Conservation (phyloP, 2,329 filamentous ascomycete genomes). For the Cladobotryum mycophilum region DNA sequence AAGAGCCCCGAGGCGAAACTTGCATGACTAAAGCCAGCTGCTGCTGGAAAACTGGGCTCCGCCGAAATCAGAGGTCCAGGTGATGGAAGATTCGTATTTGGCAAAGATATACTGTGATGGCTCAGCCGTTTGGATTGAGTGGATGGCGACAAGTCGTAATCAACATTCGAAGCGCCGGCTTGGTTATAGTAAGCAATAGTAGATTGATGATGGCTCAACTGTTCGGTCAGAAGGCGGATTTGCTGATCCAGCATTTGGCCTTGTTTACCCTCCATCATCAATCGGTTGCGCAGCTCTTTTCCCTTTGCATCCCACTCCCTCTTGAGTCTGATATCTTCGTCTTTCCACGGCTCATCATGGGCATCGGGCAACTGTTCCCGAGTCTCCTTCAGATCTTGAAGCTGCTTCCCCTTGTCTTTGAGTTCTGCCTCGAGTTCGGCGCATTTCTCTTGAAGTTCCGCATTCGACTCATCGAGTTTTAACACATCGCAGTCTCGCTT, state of each 20-base stretch:
- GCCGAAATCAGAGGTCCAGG: constrained; percentile 33
- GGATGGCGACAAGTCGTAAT: constrained; percentile 39
- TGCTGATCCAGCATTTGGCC: constrained; percentile 41
- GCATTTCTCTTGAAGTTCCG: constrained; percentile 57
- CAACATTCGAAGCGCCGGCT: constrained; percentile 29
- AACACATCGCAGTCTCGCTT: constrained; percentile 47
- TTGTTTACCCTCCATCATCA: constrained; percentile 43
- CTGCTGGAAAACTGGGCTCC: constrained; percentile 40
- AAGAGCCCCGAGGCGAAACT: constrained; percentile 50
- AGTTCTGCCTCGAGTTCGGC: constrained; percentile 65
- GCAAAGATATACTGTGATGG: constrained; percentile 41
- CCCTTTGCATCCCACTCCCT: constrained; percentile 51
- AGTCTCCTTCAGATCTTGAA: constrained; percentile 68
- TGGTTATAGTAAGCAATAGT: constrained; percentile 35
- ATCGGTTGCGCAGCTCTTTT: constrained; percentile 45
- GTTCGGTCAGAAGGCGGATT: constrained; percentile 40
- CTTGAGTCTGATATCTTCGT: constrained; percentile 45
- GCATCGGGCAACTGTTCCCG: constrained; percentile 56
- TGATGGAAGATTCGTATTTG: constrained; percentile 34
- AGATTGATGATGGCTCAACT: constrained; percentile 39
- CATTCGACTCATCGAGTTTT: constrained; percentile 49
- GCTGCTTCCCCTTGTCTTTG: constrained; percentile 57
- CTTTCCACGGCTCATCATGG: constrained; percentile 52
- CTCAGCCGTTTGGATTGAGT: constrained; percentile 43
- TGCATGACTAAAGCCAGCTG: constrained; percentile 48